phyloP scores from a whole-genome alignment of 306 rosid genomes.

The Sesbania bispinosa region DNA sequence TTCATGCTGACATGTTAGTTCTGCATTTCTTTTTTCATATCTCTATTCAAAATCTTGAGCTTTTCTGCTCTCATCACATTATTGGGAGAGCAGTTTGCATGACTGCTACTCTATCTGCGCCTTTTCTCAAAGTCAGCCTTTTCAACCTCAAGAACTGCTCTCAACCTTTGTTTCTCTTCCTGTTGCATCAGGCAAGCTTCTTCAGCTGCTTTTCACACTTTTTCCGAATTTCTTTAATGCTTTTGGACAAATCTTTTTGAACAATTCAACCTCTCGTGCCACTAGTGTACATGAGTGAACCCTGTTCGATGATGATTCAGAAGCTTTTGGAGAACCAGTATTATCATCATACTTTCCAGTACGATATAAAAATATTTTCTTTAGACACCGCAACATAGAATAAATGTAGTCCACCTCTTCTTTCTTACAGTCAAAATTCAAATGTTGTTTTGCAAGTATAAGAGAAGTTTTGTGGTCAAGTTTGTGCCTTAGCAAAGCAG shows the following conservation, averaged over 20 bases:
- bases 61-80: slow-evolving; percentile 32
- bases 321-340: slow-evolving; percentile 34
- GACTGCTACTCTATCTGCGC: slow-evolving; percentile 35
- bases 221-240: slow-evolving; percentile 44
- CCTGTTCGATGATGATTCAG: slow-evolving; percentile 26
- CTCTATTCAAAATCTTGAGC: slow-evolving; percentile 30
- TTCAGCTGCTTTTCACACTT: slow-evolving; percentile 43
- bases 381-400: slow-evolving; percentile 56
- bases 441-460: slow-evolving; percentile 58
- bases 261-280: slow-evolving; percentile 24
- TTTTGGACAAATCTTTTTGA: slow-evolving; percentile 36
- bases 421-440: slow-evolving; percentile 65
- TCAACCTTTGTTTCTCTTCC: slow-evolving; percentile 17
- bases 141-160: slow-evolving; percentile 25
- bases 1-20: slow-evolving; percentile 29
- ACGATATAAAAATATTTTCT: slow-evolving; percentile 41
- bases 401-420: slow-evolving; percentile 50
- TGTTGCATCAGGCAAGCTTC: slow-evolving; percentile 44
- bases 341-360: slow-evolving; percentile 21
- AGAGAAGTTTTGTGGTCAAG: slow-evolving; percentile 62
- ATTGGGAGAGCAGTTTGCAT: slow-evolving; percentile 28
- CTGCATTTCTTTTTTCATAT: slow-evolving; percentile 29
- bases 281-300: slow-evolving; percentile 13
- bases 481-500: slow-evolving; percentile 66
- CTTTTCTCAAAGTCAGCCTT: slow-evolving; percentile 32